Evolutionary conservation across 139 green algal genomes (phyloP), one percentile per base, ranked within the genome.

Genomic region (Zygnema cylindricum): DNA sequence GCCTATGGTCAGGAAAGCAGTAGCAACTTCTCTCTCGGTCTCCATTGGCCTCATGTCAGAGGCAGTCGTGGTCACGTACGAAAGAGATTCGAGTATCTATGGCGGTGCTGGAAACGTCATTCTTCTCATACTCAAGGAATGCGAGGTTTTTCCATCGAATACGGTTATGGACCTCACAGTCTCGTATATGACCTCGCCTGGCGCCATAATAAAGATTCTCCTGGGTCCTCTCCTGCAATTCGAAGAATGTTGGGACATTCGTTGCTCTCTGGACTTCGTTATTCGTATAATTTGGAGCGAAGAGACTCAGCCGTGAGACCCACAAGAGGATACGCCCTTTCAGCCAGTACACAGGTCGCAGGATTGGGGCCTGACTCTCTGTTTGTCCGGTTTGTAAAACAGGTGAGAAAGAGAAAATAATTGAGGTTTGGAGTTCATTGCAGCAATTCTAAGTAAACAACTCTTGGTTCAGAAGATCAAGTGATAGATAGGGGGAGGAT

Each of bases 131-230:
- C 73, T 16, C 33, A 89, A 22, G 42, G 32, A 7, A 16, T 88
- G 73, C 2, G 84, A 35, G 84, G 84, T 36, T 36, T 35, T 35
- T 35, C 36, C 32, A 36, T 89, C 23, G 55, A 7, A 33, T 36
- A 86, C 3, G 1, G 2, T 54, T 25, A 11, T 41, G 84, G 79
- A 21, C 33, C 32, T 30, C 86, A 91, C 49, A 39, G 81, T 33
- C 21, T 90, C 11, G 77, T 7, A 23, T 86, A 91, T 81, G 39
- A 85, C n/a, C 79, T 91, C 35, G 69, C 86, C 33, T 91, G 86
- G 86, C 69, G 86, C 21, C 55, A 91, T 11, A 81, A 75, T 43
- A 35, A 35, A 16, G 81, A 90, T 23, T 38, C 86, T 35, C 55
- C 38, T 7, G 11, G 30, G 21, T 32, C 77, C 11, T 82, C 43